A percentile compares a stretch with the other conserved stretches of the same genome.
These are phyloP conservation scores for Cutaneotrichosporon sp. DNA, from an alignment of 1,284 basidiomycete genomes.

Conservation along the genomic window DNA sequence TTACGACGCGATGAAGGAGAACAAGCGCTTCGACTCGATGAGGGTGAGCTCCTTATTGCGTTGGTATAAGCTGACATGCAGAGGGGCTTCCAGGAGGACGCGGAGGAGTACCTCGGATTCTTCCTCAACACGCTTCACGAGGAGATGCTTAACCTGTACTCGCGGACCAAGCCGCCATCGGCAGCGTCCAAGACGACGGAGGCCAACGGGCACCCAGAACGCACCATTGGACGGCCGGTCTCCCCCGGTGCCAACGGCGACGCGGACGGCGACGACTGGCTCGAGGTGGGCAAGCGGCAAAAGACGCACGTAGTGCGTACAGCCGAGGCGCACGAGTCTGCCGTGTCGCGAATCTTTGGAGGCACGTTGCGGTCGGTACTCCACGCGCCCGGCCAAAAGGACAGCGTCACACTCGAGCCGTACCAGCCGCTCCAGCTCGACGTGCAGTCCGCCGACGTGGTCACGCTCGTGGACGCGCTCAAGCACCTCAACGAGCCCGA, in stretches of 20 bases:
- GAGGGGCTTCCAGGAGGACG: constrained; percentile 94
- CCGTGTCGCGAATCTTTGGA: constrained; percentile 87
- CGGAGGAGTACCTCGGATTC: constrained; percentile 98
- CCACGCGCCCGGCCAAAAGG: constrained; percentile 71
- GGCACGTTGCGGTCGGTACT: constrained; percentile 88
- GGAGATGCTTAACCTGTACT: constrained; percentile 67
- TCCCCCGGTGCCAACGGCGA: constrained; percentile 40
- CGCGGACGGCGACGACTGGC: constrained; percentile 57
- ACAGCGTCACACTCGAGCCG: constrained; percentile 85
- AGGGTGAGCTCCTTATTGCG: constrained; percentile 57
- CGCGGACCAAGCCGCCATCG: constrained; percentile 29
- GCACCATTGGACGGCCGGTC: constrained; percentile 42
- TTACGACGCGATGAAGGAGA: constrained; percentile 94
- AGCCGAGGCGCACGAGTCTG: constrained; percentile 73
- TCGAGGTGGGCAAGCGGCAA: constrained; percentile 90
- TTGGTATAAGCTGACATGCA: constrained; percentile 35
- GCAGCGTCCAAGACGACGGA: constrained; percentile 19
- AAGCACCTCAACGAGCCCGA: constrained; percentile 74
- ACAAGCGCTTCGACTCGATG: constrained; percentile 92
- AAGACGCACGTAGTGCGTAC: constrained; percentile 74
- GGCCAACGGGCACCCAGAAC: constrained; percentile 29
- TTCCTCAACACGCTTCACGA: constrained; percentile 94
- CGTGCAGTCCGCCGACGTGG: constrained; percentile 74
- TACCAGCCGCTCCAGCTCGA: constrained; percentile 87
- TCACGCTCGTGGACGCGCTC: constrained; percentile 78